A percentile compares a stretch with the other conserved stretches of the same genome.
phyloP scores from a whole-genome alignment of 1,284 basidiomycete genomes.

The Malassezia cuniculi region DNA sequence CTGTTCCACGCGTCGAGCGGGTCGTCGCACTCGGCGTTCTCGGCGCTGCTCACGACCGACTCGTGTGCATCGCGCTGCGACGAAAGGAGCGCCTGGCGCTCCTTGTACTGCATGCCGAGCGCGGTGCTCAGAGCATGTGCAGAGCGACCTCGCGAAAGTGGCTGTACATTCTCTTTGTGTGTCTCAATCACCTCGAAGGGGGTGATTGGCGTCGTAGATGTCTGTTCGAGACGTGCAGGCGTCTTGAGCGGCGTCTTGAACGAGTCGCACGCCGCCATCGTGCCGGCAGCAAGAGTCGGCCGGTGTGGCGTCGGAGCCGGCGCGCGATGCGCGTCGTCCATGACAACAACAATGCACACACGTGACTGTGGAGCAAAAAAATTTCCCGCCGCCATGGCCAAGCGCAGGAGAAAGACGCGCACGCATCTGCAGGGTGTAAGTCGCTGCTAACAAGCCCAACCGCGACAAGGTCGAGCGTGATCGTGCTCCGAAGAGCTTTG shows the following conservation, averaged over 20 bases:
- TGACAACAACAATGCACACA: conserved; percentile 1
- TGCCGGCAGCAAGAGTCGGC: too few relatives aligned
- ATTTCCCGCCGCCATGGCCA: conserved; percentile 1
- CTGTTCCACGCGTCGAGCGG: conserved; percentile 38
- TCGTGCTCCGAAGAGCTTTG: conserved; percentile 52
- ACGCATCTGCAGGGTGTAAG: conserved; percentile 36
- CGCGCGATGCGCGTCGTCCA: conserved; percentile 3
- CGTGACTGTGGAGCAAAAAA: conserved; percentile 3
- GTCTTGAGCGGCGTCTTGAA: conserved; percentile 38
- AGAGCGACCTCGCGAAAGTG: conserved; percentile 50
- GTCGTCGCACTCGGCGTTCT: conserved; percentile 29
- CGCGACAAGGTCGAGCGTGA: conserved; percentile 22
- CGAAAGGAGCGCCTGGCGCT: conserved; percentile 26
- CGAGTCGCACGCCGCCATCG: too few relatives aligned
- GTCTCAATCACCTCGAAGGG: conserved; percentile 47
- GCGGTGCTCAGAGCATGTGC: conserved; percentile 50
- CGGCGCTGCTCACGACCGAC: conserved; percentile 15
- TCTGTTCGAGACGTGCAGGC: conserved; percentile 36
- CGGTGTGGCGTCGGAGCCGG: neutral
- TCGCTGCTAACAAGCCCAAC: conserved; percentile 1
- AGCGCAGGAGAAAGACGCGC: conserved; percentile 31
- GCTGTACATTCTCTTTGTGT: conserved; percentile 55
- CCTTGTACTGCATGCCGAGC: conserved; percentile 32
- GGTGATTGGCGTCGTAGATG: conserved; percentile 41
- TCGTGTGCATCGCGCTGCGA: conserved; percentile 30